Evolutionary conservation across 2,329 filamentous ascomycete species (phyloP), one percentile per base, ranked within the genome.

Genomic region (Botrytis deweyae): DNA sequence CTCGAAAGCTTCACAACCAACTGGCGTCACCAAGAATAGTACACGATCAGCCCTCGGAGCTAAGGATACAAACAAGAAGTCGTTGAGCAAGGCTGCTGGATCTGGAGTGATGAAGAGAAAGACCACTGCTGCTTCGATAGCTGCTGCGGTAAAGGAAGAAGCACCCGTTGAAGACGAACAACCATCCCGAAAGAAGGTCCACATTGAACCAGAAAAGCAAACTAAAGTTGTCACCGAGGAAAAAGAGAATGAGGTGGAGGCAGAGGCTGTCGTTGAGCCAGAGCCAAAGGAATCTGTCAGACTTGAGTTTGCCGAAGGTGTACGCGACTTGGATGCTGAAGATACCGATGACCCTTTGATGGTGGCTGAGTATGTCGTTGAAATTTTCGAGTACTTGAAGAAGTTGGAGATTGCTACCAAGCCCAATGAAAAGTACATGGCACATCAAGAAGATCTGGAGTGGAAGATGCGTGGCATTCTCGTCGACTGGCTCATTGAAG

Each of bases 381-480:
- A 99, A 81, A 98, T 99, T 81, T 98, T 98, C 81, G 94, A 98
- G 78, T 98, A 99, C 83, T 88, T 98, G 77, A 91, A 90, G 80
- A 91, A 97, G 79, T 89, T 98, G 38, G 96, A 99, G 84, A 86
- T 91, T 77, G 84, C 87, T 82, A 94, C 87, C 83, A 90, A 95
- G 81, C 94, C 95, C 78, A 98, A 98, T 84, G 91, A 94, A 29
- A 86, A 96, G 76, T 99, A 99, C 86, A 99, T 99, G 91, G 89
- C 92, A 69, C 93, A 95, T 84, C 96, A 99, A 82, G 92, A 93
- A 77, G 94, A 98, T 79, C 87, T 99, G 20, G 95, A 98, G 83
- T 99, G 96, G 96, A 97, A 97, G 88, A 98, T 97, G 85, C 93
- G 96, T 79, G 95, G 95, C 76, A 98, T 99, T 78, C 89, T 99